Conservation (phyloP, 1,284 basidiomycete genomes). For the Irpex sp. region DNA sequence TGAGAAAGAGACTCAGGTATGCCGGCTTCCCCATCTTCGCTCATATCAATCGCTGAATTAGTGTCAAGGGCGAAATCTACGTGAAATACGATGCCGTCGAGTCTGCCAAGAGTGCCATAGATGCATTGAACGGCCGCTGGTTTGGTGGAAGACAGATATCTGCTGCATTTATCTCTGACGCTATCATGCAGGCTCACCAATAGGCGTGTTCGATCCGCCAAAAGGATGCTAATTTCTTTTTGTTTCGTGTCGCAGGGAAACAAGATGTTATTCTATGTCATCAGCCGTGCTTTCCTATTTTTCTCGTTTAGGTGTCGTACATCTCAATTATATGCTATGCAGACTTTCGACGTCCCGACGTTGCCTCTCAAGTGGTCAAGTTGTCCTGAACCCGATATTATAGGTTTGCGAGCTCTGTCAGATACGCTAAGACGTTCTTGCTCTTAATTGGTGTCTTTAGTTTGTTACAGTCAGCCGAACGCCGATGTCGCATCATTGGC, state of each 20-base stretch:
- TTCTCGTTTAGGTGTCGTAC: constrained; percentile 11
- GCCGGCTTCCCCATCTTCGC: constrained; percentile 16
- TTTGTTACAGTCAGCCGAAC: constrained; percentile 30
- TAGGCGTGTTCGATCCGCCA: constrained; percentile 29
- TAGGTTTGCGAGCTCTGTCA: constrained; percentile 12
- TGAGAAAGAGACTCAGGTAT: constrained; percentile 89
- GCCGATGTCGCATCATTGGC: constrained; percentile 17
- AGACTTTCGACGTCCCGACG: constrained; percentile 1
- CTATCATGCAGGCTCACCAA: constrained; percentile 89
- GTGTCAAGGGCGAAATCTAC: constrained; percentile 91
- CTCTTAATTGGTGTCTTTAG: constrained; percentile 12
- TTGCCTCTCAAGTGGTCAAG: not conserved
- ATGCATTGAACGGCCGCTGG: constrained; percentile 92
- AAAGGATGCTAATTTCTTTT: constrained; percentile 15
- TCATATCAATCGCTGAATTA: constrained; percentile 1
- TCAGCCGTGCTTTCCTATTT: constrained; percentile 11
- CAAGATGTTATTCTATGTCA: constrained; percentile 9
- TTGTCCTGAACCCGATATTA: not conserved
- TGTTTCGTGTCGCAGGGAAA: constrained; percentile 11
- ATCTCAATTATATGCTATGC: constrained; percentile 16
- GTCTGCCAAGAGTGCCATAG: constrained; percentile 78
- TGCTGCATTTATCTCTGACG: constrained; percentile 85
- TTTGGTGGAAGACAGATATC: constrained; percentile 89
- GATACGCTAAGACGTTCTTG: constrained; percentile 7
- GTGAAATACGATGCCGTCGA: constrained; percentile 85